phyloP scores from a whole-genome alignment of 495 filamentous ascomycete species.

The Trichoderma virens region DNA sequence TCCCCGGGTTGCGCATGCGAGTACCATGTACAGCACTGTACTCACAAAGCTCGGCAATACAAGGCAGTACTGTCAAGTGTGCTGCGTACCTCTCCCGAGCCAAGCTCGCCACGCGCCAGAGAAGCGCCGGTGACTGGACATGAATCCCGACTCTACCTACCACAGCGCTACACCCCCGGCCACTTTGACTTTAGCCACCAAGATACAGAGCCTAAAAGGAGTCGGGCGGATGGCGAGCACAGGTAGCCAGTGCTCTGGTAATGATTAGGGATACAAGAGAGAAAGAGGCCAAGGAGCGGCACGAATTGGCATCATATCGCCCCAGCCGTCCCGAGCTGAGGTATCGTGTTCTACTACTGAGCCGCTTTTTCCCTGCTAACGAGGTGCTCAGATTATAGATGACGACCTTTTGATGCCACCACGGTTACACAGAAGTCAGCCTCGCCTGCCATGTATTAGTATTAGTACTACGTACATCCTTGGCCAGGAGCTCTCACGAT shows the following conservation, averaged over 20 bases:
- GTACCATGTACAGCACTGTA: no score
- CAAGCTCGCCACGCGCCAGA: slow-evolving; percentile 2
- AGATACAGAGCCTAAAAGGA: background rate
- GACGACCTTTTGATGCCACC: background rate
- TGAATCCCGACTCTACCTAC: background rate
- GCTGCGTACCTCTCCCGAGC: background rate
- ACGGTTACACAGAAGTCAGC: background rate
- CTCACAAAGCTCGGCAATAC: background rate
- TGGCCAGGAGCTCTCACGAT: background rate
- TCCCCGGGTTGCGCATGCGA: background rate
- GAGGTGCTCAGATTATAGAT: background rate
- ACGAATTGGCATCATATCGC: background rate
- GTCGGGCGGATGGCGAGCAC: no score
- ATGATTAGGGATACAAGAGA: no score
- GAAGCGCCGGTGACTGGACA: background rate
- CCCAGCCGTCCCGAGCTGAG: background rate
- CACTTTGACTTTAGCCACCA: background rate
- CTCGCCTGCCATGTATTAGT: background rate
- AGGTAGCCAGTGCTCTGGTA: no score
- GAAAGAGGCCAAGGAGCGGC: background rate
- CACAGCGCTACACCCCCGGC: background rate
- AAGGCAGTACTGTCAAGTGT: background rate
- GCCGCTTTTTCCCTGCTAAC: background rate
- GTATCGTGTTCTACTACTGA: background rate
- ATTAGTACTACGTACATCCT: background rate